These are phyloP conservation scores for Paecilomyces variotii DNA, from an alignment of 2,329 filamentous ascomycete genomes.

Conservation along the genomic window DNA sequence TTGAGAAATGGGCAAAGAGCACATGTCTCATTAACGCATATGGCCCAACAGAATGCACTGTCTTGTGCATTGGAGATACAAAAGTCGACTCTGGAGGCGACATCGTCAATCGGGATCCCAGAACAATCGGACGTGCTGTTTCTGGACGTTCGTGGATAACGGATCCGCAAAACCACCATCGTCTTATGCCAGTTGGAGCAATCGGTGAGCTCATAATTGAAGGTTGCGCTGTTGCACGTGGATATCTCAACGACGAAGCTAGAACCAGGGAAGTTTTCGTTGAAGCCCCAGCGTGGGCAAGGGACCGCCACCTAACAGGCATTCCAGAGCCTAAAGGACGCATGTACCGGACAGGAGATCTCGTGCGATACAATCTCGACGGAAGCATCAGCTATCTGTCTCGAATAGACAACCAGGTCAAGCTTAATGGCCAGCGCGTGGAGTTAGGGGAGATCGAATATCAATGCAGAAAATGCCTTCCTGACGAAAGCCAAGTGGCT, in stretches of 20 bases:
- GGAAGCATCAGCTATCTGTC: conserved; percentile 26
- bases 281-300: conserved; percentile 23
- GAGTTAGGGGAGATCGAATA: conserved; percentile 41
- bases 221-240: conserved; percentile 38
- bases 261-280: conserved; percentile 30
- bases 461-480: conserved; percentile 30
- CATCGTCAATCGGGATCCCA: conserved; percentile 20
- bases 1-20: conserved; percentile 36
- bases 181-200: conserved; percentile 36
- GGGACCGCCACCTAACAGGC: conserved; percentile 10
- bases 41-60: conserved; percentile 33
- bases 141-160: conserved; percentile 32
- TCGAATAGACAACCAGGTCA: conserved; percentile 27
- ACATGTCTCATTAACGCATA: conserved; percentile 40
- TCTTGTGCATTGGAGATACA: conserved; percentile 24
- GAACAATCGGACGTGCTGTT: conserved; percentile 26
- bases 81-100: conserved; percentile 23
- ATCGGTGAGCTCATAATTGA: conserved; percentile 42
- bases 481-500: conserved; percentile 30
- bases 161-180: conserved; percentile 28
- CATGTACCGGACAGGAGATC: conserved; percentile 32
- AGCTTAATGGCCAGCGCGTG: conserved; percentile 38
- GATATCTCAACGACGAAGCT: conserved; percentile 32
- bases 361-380: conserved; percentile 28
- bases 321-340: conserved; percentile 19